Evolutionary conservation across 495 filamentous ascomycete genomes (phyloP).

Genomic region (Cercophora samala): DNA sequence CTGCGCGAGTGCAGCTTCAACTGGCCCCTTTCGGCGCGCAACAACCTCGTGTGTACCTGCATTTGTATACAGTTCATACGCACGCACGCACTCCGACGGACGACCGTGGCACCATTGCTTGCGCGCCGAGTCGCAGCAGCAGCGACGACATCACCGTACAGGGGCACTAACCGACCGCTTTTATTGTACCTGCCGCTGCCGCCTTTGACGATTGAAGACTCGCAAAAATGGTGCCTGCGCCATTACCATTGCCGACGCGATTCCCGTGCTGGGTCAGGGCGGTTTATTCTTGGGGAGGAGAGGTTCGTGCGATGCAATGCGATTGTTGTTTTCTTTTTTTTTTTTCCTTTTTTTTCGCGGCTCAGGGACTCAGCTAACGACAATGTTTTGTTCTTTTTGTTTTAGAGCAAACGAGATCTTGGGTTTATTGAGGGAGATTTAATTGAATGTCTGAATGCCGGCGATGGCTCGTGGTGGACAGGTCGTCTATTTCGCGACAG

Average conservation of each 20-base stretch:
- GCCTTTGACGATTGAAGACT: not conserved
- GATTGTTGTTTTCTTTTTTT: constrained; percentile 12
- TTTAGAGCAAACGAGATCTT: constrained; percentile 79
- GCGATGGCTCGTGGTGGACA: constrained; percentile 98
- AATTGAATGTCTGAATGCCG: constrained; percentile 96
- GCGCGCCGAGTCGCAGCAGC: not conserved
- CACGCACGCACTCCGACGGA: not conserved
- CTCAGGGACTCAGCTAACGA: constrained; percentile 1
- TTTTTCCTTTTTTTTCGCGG: constrained; percentile 9
- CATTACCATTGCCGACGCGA: constrained; percentile 66
- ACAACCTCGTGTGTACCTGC: not conserved
- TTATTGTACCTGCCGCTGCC: constrained; percentile 1
- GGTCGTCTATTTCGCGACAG: constrained; percentile 82
- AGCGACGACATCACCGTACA: constrained; percentile 6
- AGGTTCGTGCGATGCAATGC: constrained; percentile 50
- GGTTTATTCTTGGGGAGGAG: constrained; percentile 95
- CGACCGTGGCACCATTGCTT: constrained; percentile 6
- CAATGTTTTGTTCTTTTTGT: constrained; percentile 9
- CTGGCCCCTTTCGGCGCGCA: not conserved
- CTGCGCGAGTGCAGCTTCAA: too few species aligned
- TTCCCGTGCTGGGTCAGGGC: constrained; percentile 97
- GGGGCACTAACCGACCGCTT: not conserved
- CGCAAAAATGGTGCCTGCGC: constrained; percentile 50
- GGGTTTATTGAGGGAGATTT: constrained; percentile 97
- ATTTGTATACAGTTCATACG: not conserved